Evolutionary conservation across 78 protist genomes (phyloP).

Genomic region (Polysphondylium violaceum): DNA sequence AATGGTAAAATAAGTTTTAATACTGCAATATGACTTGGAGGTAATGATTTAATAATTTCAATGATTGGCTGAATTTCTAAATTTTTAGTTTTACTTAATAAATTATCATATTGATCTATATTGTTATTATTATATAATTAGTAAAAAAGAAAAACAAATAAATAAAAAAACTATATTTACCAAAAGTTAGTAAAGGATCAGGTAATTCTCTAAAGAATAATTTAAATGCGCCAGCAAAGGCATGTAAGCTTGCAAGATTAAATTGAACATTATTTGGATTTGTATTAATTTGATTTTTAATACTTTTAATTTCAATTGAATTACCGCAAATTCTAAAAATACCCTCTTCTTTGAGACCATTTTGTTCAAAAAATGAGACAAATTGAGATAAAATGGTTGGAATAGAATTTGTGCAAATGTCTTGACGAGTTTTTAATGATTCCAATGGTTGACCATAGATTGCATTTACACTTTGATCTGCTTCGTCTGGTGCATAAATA

Average conservation of each 20-base stretch:
- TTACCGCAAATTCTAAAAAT: constrained; percentile 47
- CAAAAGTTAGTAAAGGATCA: constrained; percentile 64
- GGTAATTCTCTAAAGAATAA: constrained; percentile 74
- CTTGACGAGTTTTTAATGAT: constrained; percentile 9
- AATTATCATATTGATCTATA: constrained; percentile 57
- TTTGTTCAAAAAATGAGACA: constrained; percentile 35
- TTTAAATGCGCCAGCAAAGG: constrained; percentile 50
- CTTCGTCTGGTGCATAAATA: constrained; percentile 11
- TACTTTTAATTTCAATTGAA: constrained; percentile 17
- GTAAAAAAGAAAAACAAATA: background rate
- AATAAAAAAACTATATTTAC: background rate
- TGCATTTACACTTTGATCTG: background rate
- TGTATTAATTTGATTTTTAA: constrained; percentile 7
- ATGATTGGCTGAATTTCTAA: background rate
- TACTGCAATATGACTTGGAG: background rate
- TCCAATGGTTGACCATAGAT: constrained; percentile 33
- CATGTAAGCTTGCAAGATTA: constrained; percentile 7
- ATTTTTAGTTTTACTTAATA: constrained; percentile 10
- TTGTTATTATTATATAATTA: background rate
- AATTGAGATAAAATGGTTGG: constrained; percentile 31
- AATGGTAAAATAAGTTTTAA: constrained; percentile 29
- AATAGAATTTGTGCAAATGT: constrained; percentile 12
- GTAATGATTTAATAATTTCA: constrained; percentile 30
- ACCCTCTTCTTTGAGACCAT: constrained; percentile 49
- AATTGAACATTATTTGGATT: background rate